Base-by-base conservation (phyloP, 1,284 basidiomycete species). In the Coriolopsis trogii region DNA sequence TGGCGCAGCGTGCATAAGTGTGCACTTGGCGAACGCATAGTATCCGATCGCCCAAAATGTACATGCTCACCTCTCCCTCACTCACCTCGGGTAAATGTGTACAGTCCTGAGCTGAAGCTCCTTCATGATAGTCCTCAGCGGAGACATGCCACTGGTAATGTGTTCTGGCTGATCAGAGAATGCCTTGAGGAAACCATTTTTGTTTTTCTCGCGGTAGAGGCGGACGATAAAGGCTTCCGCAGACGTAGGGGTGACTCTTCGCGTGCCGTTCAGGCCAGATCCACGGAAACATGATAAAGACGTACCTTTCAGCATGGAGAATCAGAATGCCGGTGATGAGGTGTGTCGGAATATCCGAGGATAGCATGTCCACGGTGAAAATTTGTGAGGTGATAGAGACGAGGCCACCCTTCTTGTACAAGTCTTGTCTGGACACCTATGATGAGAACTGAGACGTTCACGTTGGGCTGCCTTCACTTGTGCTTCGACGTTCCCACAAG, bases 81-180 rank as follows among this genome's bases (percentile, higher is more conserved):
- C 79, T 51, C 61, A 91, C 91, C 94, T 78, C 8, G 97, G 97
- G 74, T 93, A 98, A 13, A 99, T 87, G 64, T 93, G 87, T 2
- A 96, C 94, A 10, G 80, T 87, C 21, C 91, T 84, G 49, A 99
- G 76, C 60, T 93, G 92, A 3, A 99, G 80, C 67, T 97, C 94
- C 58, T 94, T 91, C 78, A 99, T 86, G 55, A 97, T 91, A 41
- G 89, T 94, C 64, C 91, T 91, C 16, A 99, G 74, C 0, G 96
- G 95, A 1, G 90, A 93, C 65, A 98, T 73, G 0, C 95, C 95
- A 59, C 87, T 91, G 0, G 91, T 94, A 56, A 99, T 97, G 53
- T 89, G 85, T 67, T 99, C 96, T 0, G 96, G 94, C 62, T 98
- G 89, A 68, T 98, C 96, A 0, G 94, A 94, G 67, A 99, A 98